phyloP scores from a whole-genome alignment of 305 asterid species.

The Rubia occidens region DNA sequence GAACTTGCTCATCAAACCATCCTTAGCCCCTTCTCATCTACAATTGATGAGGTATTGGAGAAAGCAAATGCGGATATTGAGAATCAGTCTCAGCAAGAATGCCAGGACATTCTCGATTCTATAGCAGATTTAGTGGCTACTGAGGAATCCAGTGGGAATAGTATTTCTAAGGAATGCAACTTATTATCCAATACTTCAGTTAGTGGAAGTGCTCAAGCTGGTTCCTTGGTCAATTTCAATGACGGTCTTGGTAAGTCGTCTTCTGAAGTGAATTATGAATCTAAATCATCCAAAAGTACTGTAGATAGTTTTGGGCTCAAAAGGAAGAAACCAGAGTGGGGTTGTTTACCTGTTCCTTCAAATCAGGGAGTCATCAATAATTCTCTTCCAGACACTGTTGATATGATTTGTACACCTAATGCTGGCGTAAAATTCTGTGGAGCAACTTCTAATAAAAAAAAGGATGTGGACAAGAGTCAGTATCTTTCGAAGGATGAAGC shows the following conservation, averaged over 20 bases:
- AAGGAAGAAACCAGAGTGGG: constrained; percentile 57
- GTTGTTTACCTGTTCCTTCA: constrained; percentile 60
- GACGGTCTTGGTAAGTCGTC: constrained; percentile 31
- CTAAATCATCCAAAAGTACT: constrained; percentile 27
- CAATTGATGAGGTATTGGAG: constrained; percentile 60
- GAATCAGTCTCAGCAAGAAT: constrained; percentile 92
- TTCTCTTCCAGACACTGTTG: constrained; percentile 27
- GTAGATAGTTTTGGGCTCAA: constrained; percentile 34
- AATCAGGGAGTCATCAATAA: constrained; percentile 26
- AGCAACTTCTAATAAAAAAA: constrained; percentile 26
- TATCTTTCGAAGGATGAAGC: constrained; percentile 22
- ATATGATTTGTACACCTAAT: constrained; percentile 22
- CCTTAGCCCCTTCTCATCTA: constrained; percentile 68
- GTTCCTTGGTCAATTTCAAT: constrained; percentile 53
- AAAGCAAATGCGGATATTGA: constrained; percentile 73
- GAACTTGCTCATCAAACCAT: constrained; percentile 73
- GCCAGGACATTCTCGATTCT: constrained; percentile 97
- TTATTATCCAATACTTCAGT: constrained; percentile 28
- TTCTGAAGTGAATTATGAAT: constrained; percentile 30
- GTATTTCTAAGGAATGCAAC: constrained; percentile 24
- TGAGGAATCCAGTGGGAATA: constrained; percentile 39
- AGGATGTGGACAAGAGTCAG: constrained; percentile 32
- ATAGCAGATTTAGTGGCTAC: constrained; percentile 34
- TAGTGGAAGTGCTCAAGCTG: constrained; percentile 65
- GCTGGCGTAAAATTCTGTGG: constrained; percentile 24